phyloP scores from a whole-genome alignment of 805 yeast species.

The Nematodospora valgi region DNA sequence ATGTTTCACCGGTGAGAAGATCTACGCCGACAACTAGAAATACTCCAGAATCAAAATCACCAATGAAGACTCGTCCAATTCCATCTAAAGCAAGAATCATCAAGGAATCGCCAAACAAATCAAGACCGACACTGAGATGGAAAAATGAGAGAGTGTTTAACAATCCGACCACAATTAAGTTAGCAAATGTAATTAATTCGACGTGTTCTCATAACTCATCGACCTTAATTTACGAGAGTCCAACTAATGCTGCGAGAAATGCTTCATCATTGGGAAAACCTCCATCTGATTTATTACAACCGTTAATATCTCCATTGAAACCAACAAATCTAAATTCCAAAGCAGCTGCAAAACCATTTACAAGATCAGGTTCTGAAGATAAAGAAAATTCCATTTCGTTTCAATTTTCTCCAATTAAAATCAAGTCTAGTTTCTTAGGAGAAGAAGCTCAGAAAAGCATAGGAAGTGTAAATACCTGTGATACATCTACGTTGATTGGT shows the following conservation, averaged over 20 bases:
- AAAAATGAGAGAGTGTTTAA: too few species aligned
- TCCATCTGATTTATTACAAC: conserved; percentile 4
- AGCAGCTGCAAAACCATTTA: not conserved
- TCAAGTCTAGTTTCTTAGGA: conserved; percentile 3
- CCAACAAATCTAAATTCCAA: conserved; percentile 1
- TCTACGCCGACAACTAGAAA: conserved; percentile 1
- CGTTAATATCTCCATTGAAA: conserved; percentile 7
- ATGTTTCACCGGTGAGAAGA: conserved; percentile 12
- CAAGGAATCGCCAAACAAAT: not conserved
- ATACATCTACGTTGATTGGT: conserved; percentile 36
- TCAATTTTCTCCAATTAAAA: conserved; percentile 13
- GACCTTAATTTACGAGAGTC: conserved; percentile 10
- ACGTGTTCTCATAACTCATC: conserved; percentile 9
- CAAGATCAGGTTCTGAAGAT: not conserved
- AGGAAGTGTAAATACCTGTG: conserved; percentile 18
- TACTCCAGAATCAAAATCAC: conserved; percentile 9
- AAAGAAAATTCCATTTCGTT: conserved; percentile 13
- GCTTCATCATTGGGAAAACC: conserved; percentile 2
- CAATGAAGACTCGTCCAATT: conserved; percentile 8
- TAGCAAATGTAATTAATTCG: conserved; percentile 13
- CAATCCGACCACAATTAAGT: conserved; percentile 11
- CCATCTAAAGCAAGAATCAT: not conserved
- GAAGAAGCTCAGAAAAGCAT: not conserved
- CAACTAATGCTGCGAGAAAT: conserved; percentile 2
- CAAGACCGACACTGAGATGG: not conserved